Evolutionary conservation across 192 early-diverging fungal species (phyloP), one percentile per base, ranked within the genome.

Genomic region (Spizellomyces punctatus): DNA sequence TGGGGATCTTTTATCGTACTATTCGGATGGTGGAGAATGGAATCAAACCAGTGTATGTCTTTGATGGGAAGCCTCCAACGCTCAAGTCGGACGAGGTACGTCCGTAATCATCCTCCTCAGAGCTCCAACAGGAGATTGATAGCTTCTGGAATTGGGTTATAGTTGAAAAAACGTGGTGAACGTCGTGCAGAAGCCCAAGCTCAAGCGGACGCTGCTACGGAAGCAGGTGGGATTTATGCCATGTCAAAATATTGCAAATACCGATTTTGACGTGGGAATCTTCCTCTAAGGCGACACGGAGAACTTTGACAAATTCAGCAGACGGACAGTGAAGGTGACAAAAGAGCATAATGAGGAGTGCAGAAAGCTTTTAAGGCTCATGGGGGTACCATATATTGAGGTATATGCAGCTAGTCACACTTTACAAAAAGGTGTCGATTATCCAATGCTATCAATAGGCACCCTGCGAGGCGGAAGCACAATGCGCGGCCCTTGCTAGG

Each of bases 391-490:
- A 2, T 91, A 89, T 74, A 83, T 95, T 12, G 91, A 93, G 74
- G 90, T 91, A 73, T 36, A 36, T 36, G 27, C 0, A 36, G 27
- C 27, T 3, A 19, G 71, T 65, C 12, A 8, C 46, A 8, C 27
- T 22, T 67, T 57, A 9, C n/a, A n/a, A n/a, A n/a, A 19, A 48
- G 16, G 21, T 0, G 6, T 49, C n/a, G 5, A 5, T 17, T 0
- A 67, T 67, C 21, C 17, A 47, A 16, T 22, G 50, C 48, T 21
- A 47, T 50, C 93, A 78, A 91, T 88, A 95, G 76, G 97, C 97
- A 14, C 97, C 97, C 8, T 92, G 93, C 75, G 97, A 99, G 80
- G 97, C 97, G 6, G 97, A 99, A 73, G 95, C 97, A 0, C 95
- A 99, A 74, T 99, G 97, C 75, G 97, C 97, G 5, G 93, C 90